Conservation (phyloP, 768 basidiomycete species). For the Mycena sanguinolenta region DNA sequence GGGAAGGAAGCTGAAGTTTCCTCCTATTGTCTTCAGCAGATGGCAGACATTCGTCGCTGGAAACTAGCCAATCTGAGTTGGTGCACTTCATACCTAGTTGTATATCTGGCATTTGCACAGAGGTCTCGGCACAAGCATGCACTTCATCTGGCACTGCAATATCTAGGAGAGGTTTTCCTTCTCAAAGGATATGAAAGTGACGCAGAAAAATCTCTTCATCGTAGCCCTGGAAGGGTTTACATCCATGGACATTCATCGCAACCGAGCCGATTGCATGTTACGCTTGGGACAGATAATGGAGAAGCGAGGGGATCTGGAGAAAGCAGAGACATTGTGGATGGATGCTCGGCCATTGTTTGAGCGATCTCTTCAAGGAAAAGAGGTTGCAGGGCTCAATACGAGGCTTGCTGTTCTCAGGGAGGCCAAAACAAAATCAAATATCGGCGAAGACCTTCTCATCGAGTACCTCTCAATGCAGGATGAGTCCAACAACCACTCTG, state of each 20-base stretch:
- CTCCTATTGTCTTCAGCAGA: background rate
- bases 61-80: background rate
- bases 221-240: background rate
- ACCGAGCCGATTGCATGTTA: background rate
- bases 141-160: background rate
- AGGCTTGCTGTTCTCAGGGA: background rate
- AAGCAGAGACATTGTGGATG: background rate
- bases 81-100: background rate
- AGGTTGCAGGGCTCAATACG: background rate
- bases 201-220: background rate
- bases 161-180: background rate
- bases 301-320: background rate
- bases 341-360: background rate
- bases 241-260: background rate
- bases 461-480: too few relatives aligned
- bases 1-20: background rate
- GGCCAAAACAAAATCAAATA: too few relatives aligned
- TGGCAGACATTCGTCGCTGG: background rate
- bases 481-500: too few relatives aligned
- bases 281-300: background rate
- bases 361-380: background rate
- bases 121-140: background rate
- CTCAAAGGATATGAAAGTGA: background rate
- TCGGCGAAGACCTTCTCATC: too few relatives aligned
- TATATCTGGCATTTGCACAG: background rate